Evolutionary conservation across 345 rosid species (phyloP).

Genomic region (Populus simonii): DNA sequence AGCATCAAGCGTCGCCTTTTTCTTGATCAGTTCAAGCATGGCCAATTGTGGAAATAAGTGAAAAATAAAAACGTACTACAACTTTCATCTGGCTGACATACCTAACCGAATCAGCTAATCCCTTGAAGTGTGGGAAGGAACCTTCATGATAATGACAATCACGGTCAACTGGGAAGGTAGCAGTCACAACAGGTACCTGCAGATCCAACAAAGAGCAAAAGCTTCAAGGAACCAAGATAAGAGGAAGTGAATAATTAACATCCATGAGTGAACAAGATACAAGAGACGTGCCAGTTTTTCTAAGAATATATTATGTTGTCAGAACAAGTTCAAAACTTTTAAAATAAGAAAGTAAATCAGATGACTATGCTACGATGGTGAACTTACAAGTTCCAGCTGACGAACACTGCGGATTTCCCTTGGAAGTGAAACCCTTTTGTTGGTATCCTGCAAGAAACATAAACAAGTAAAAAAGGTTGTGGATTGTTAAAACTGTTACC

Average conservation of each 20-base stretch:
- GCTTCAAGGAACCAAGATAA: constrained; percentile 13
- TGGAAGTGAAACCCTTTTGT: constrained; percentile 62
- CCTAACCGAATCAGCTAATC: constrained; percentile 78
- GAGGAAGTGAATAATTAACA: neutral
- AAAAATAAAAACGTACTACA: constrained; percentile 5
- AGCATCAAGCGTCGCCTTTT: neutral
- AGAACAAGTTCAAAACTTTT: neutral
- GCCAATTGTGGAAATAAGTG: constrained; percentile 9
- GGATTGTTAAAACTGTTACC: constrained; percentile 1
- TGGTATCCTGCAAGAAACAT: constrained; percentile 55
- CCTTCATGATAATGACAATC: constrained; percentile 76
- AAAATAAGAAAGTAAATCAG: neutral
- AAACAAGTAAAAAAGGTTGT: constrained; percentile 5
- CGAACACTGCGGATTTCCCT: constrained; percentile 86
- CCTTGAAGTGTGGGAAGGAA: constrained; percentile 77
- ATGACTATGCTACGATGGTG: constrained; percentile 5
- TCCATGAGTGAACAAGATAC: no score
- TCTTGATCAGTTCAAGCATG: neutral
- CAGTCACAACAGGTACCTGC: constrained; percentile 96
- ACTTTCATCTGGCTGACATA: constrained; percentile 33
- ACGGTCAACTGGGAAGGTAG: constrained; percentile 69
- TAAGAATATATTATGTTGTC: neutral
- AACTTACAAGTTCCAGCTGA: constrained; percentile 79
- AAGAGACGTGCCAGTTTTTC: neutral
- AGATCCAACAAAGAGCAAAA: constrained; percentile 16